Percentiles rank a stretch among this genome's conserved stretches.
These are phyloP conservation scores for Phytophthora fragariae DNA, from an alignment of 352 stramenopile species.

Conservation along the genomic window DNA sequence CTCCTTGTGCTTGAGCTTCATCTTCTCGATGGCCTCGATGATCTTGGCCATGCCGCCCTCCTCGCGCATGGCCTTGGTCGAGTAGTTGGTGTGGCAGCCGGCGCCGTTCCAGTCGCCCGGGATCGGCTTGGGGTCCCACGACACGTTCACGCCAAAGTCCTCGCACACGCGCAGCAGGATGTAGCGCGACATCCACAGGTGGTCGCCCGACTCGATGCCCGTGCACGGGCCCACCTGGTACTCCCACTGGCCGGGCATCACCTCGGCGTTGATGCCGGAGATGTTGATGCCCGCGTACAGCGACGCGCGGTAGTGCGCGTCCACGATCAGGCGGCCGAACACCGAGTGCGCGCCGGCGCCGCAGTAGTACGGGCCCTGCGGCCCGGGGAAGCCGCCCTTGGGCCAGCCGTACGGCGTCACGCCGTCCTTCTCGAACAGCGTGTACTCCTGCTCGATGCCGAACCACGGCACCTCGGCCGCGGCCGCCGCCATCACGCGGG, in stretches of 20 bases:
- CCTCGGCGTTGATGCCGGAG: slow-evolving; percentile 97
- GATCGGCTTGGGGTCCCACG: slow-evolving; percentile 98
- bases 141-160: slow-evolving; percentile 97
- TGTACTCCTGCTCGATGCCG: slow-evolving; percentile 98
- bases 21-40: slow-evolving; percentile 98
- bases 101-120: slow-evolving; percentile 98
- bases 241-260: slow-evolving; percentile 98
- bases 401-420: slow-evolving; percentile 94
- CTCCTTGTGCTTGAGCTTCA: slow-evolving; percentile 96
- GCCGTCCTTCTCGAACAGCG: slow-evolving; percentile 90
- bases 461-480: slow-evolving; percentile 90
- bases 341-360: slow-evolving; percentile 95
- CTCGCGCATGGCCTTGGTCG: slow-evolving; percentile 96
- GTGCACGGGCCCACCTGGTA: slow-evolving; percentile 98
- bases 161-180: slow-evolving; percentile 97
- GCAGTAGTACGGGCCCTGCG: slow-evolving; percentile 95
- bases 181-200: slow-evolving; percentile 98
- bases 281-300: slow-evolving; percentile 96
- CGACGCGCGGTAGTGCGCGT: slow-evolving; percentile 96
- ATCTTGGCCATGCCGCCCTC: slow-evolving; percentile 94
- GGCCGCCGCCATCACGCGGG: slow-evolving; percentile 75
- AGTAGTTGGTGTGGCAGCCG: slow-evolving; percentile 97
- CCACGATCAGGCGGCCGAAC: slow-evolving; percentile 95
- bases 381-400: slow-evolving; percentile 88
- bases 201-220: slow-evolving; percentile 96